Base-by-base conservation (phyloP, 2,329 filamentous ascomycete genomes). In the Alternaria brassicicola region DNA sequence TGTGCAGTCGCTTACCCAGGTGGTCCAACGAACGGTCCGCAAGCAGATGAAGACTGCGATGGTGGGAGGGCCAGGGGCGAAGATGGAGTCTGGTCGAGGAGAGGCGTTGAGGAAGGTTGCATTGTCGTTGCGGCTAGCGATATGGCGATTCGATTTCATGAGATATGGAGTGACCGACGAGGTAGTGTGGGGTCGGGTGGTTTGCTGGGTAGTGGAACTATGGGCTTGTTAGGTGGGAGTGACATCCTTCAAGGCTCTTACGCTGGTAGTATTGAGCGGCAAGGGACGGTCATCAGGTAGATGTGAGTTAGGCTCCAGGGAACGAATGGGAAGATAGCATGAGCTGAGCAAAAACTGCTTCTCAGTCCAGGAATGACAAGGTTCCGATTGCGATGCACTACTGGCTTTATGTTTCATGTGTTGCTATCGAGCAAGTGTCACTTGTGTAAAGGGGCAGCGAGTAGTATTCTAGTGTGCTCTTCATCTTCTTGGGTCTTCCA, bases 41-140 rank as follows among this genome's bases (percentile, higher is more conserved):
- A 52, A 7, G 19, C 48, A 25, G 52, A 57, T 15, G 59, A 59
- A 3, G 35, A 46, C 5, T 42, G 38, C 3, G 58, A 52, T 28
- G 57, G 56, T 13, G 67, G 61, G 6, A 59, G 64, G 28, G 79
- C 62, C 72, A 78, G 59, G 78, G 71, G 79, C 67, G 81, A 87
- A 70, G 84, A 84, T 55, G 82, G 82, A n/a, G 78, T 81, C 45
- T 84, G 82, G 77, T 82, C 82, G 62, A 81, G 79, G 48, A 82
- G 86, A 19, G 87, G 85, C 0, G 80, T 83, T 5, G 84, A 87
- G 64, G 91, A 94, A 68, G 92, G 91, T 0, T 96, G 93, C 73
- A 89, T 99, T 65, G 90, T 97, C 17, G 90, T 99, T 52, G 94
- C 93, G 15, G 90, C 92, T 41, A 97, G 93, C 72, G 93, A 98